Conservation (phyloP, 139 green algal genomes). For the Yamagishiella unicocca region DNA sequence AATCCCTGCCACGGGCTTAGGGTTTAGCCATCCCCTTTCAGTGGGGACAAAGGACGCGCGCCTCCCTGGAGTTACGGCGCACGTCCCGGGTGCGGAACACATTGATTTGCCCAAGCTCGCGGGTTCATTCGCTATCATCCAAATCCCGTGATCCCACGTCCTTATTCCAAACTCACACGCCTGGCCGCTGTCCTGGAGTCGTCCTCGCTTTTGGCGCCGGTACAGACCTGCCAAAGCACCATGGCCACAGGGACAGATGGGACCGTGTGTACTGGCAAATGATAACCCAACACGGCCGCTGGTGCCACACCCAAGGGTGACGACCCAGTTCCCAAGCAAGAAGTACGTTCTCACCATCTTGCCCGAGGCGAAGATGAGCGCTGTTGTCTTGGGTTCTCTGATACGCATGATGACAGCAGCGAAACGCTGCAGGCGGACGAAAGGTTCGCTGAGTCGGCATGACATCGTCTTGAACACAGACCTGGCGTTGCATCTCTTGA, state of each 20-base stretch:
- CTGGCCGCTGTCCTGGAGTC: slow-evolving; percentile 55
- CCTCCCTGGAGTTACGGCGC: no score
- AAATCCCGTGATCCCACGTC: no score
- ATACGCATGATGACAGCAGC: slow-evolving; percentile 99
- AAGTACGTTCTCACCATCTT: slow-evolving; percentile 95
- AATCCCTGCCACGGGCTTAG: no score
- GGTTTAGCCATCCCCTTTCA: no score
- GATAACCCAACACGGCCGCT: neutral
- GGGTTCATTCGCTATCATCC: no score
- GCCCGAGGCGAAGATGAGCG: slow-evolving; percentile 97
- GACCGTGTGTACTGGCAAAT: neutral
- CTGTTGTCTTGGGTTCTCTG: slow-evolving; percentile 97
- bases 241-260: neutral
- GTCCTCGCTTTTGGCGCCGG: slow-evolving; percentile 92
- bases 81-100: no score
- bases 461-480: no score
- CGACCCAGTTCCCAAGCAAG: neutral
- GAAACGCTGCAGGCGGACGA: slow-evolving; percentile 84
- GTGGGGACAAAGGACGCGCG: no score
- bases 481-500: no score
- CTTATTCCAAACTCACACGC: slow-evolving; percentile 42
- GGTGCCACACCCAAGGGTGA: neutral
- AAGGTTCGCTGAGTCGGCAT: neutral
- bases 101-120: no score
- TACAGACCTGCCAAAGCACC: slow-evolving; percentile 80